Evolutionary conservation across 805 yeast species (phyloP).

Genomic region (Metschnikowia picachoensis): DNA sequence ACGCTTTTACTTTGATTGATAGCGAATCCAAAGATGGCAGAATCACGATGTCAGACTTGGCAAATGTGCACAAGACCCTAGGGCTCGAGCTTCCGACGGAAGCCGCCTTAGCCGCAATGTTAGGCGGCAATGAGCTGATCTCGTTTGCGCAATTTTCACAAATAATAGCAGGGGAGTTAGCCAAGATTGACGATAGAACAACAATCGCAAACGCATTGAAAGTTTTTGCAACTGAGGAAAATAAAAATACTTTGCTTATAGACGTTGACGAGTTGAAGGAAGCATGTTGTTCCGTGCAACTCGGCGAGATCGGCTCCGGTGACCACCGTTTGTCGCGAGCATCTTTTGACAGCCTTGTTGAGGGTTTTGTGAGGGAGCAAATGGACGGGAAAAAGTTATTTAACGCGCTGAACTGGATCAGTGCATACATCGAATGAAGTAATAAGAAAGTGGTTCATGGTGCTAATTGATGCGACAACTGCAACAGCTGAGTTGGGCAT

Average conservation of each 20-base stretch:
- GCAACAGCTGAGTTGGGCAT: no score
- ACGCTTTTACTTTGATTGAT: slow-evolving; percentile 77
- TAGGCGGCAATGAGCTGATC: slow-evolving; percentile 41
- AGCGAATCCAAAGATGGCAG: slow-evolving; percentile 70
- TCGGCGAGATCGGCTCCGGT: slow-evolving; percentile 45
- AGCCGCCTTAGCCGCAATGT: slow-evolving; percentile 47
- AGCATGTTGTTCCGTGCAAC: slow-evolving; percentile 43
- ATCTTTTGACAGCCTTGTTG: slow-evolving; percentile 50
- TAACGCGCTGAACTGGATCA: slow-evolving; percentile 59
- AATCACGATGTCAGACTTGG: slow-evolving; percentile 54
- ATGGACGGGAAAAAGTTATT: slow-evolving; percentile 58
- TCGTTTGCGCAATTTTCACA: slow-evolving; percentile 66
- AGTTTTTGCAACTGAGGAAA: slow-evolving; percentile 42
- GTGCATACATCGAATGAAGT: slow-evolving; percentile 41
- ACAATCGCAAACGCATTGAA: slow-evolving; percentile 55
- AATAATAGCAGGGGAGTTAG: slow-evolving; percentile 54
- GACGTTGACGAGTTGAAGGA: slow-evolving; percentile 47
- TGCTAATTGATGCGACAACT: no score
- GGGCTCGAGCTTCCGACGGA: slow-evolving; percentile 46
- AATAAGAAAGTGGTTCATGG: background rate
- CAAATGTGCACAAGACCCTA: slow-evolving; percentile 47
- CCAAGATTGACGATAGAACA: slow-evolving; percentile 48
- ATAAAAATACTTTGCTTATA: slow-evolving; percentile 37
- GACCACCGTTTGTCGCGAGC: slow-evolving; percentile 37
- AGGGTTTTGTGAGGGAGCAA: slow-evolving; percentile 52